These are phyloP conservation scores for Croton setiger DNA, from an alignment of 441 rosid genomes.

Conservation along the genomic window DNA sequence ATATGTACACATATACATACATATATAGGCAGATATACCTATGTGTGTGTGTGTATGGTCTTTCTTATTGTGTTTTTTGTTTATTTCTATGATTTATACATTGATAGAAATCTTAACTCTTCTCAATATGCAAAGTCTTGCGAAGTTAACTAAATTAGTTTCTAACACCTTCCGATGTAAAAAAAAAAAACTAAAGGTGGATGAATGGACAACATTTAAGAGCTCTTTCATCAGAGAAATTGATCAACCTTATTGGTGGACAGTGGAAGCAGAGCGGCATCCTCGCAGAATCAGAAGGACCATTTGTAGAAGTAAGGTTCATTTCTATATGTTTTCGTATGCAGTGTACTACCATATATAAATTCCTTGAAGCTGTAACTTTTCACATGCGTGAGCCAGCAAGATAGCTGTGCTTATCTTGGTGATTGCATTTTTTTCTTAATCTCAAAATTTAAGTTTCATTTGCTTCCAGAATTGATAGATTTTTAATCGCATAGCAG, in stretches of 20 bases:
- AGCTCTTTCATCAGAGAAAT: slow-evolving; percentile 60
- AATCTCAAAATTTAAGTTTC: neutral
- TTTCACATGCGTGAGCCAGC: neutral
- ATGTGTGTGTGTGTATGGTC: too few species aligned
- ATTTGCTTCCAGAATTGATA: neutral
- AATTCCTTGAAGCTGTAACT: neutral
- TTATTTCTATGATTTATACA: neutral
- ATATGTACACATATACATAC: too few species aligned
- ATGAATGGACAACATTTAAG: slow-evolving; percentile 94
- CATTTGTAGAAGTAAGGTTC: slow-evolving; percentile 67
- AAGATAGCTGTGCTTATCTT: neutral
- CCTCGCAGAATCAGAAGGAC: slow-evolving; percentile 55
- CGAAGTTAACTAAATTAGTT: neutral
- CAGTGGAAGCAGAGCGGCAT: slow-evolving; percentile 70
- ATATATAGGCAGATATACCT: too few species aligned
- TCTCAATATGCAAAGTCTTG: slow-evolving; percentile 1
- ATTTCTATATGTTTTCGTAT: neutral
- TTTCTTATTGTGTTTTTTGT: neutral
- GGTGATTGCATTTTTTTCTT: neutral
- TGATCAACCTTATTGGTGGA: slow-evolving; percentile 66
- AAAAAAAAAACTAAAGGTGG: slow-evolving; percentile 54
- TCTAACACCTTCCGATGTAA: slow-evolving; percentile 16
- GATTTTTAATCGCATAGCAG: too few species aligned
- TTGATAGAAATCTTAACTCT: neutral
- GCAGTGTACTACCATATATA: neutral